These are phyloP conservation scores for Smallanthus sonchifolius DNA, from an alignment of 129 eudicot species.

Conservation along the genomic window DNA sequence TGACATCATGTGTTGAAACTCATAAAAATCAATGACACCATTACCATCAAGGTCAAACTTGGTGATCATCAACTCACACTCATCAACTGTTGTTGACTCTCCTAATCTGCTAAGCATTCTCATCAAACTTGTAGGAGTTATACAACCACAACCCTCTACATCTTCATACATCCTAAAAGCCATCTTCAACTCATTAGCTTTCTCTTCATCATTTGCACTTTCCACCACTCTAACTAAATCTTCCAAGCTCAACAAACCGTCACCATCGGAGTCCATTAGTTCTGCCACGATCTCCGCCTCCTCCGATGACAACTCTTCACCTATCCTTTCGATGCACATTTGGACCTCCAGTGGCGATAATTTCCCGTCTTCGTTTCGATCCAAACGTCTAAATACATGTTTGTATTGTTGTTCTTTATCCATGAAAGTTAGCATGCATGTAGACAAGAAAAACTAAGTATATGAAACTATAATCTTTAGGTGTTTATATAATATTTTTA, in stretches of 20 bases:
- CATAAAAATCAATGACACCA: background rate
- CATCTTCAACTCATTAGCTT: slow-evolving; percentile 29
- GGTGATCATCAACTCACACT: slow-evolving; percentile 2
- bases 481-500: too few species aligned
- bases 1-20: background rate
- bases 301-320: background rate
- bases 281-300: background rate
- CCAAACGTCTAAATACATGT: background rate
- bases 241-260: slow-evolving; percentile 1
- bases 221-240: slow-evolving; percentile 38
- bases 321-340: background rate
- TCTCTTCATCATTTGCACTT: slow-evolving; percentile 44
- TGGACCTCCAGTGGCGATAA: background rate
- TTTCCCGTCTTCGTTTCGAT: background rate
- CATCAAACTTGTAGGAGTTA: slow-evolving; percentile 32
- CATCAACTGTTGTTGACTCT: slow-evolving; percentile 4
- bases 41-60: slow-evolving; percentile 1
- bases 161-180: slow-evolving; percentile 48
- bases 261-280: slow-evolving; percentile 6
- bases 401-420: slow-evolving; percentile 1
- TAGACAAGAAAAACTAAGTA: background rate
- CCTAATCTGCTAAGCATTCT: slow-evolving; percentile 17
- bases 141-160: slow-evolving; percentile 37
- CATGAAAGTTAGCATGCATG: background rate
- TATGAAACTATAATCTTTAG: too few species aligned